Base-by-base conservation (phyloP, 805 yeast species). In the Metschnikowia borealis region DNA sequence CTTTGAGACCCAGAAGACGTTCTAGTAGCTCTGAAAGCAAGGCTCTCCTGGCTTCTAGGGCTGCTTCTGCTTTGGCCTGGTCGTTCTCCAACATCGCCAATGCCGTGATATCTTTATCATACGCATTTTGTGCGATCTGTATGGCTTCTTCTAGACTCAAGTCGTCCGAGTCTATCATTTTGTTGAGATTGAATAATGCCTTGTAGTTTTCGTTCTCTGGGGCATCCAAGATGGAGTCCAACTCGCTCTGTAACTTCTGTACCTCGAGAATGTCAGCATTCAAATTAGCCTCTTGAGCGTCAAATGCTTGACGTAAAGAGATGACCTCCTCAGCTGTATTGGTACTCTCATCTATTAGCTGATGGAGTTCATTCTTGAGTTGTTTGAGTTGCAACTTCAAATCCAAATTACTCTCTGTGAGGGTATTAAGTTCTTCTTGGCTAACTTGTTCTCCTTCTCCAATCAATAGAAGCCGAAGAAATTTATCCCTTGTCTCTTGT, bases 401-500 rank as follows among this genome's bases (percentile, higher is more conserved):
- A 31, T 40, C 62, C 59, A 44, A 61, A 52, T 34, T 63, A 58
- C 15, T 36, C n/a, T 38, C 34, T 41, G 62, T 62, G 6, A 67
- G 58, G 17, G 58, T 57, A 48, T 62, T 59, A 10, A 73, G 65
- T 21, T 73, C 77, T n/a, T 55, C 59, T 17, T 62, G 68, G 29
- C 65, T 66, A 14, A 71, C 59, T 31, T 57, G 1, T 61, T 58
- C 66, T 57, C 48, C 65, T 67, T 46, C 65, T 70, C 48, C 50
- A 17, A 54, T 44, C 11, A 81, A 67, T 8, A 85, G 66, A 26
- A 71, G 68, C 35, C 86, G 66, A 35, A 86, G 66, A 63, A 86
- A 85, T 62, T 80, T 78, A 55, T 84, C 87, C 54, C 86, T 79
- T 3, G 89, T 77, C 54, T 84, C 90, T 58, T 84, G 87, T 62